Percentiles rank a stretch among this genome's conserved stretches.
Conservation (phyloP, 345 rosid species). For the Rubroshorea leprosula region DNA sequence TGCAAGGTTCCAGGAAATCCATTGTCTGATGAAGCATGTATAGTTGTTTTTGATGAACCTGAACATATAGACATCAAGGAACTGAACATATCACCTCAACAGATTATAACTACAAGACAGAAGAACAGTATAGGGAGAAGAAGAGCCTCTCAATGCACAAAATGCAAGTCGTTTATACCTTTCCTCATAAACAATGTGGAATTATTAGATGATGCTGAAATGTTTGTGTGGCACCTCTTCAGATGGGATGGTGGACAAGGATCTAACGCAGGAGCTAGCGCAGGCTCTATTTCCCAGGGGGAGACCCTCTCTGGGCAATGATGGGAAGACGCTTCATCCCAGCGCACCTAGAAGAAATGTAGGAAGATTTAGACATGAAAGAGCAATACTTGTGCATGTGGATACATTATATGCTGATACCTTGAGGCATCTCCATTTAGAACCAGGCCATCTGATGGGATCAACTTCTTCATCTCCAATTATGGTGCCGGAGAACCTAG, state of each 20-base stretch:
- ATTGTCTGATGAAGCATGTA: slow-evolving; percentile 30
- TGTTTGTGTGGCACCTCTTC: slow-evolving; percentile 38
- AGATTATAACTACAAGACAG: background rate
- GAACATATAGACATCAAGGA: background rate
- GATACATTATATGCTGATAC: slow-evolving; percentile 21
- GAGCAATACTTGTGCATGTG: background rate
- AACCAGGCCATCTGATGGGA: slow-evolving; percentile 43
- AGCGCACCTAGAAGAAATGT: slow-evolving; percentile 32
- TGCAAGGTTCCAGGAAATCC: slow-evolving; percentile 39
- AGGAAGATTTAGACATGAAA: background rate
- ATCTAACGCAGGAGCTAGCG: slow-evolving; percentile 42
- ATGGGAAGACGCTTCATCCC: slow-evolving; percentile 55
- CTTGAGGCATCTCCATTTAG: slow-evolving; percentile 61
- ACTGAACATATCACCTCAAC: background rate
- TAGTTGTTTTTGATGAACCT: slow-evolving; percentile 38
- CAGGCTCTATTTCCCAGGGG: slow-evolving; percentile 76
- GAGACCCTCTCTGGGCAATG: slow-evolving; percentile 68
- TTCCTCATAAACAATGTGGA: slow-evolving; percentile 38
- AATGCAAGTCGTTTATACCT: slow-evolving; percentile 21
- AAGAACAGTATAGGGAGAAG: background rate
- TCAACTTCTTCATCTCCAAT: slow-evolving; percentile 49
- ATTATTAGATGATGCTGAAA: slow-evolving; percentile 28
- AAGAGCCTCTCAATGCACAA: background rate
- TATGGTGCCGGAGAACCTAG: slow-evolving; percentile 54
- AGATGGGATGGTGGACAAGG: too few relatives aligned